Conservation (phyloP, 2,329 filamentous ascomycete species). For the Malbranchea cinnamomea region DNA sequence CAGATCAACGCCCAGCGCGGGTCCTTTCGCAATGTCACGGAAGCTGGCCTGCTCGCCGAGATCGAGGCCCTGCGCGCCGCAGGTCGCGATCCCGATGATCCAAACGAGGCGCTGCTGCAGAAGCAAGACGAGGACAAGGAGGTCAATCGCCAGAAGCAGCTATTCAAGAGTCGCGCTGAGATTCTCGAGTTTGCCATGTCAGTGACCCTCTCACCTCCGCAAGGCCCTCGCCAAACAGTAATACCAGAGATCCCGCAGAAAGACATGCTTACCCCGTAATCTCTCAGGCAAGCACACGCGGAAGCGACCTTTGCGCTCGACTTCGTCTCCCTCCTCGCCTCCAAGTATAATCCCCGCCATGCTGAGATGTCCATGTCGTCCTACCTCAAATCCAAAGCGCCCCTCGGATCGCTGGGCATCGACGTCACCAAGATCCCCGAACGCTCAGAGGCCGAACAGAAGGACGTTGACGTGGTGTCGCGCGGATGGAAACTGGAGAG, state of each 20-base stretch:
- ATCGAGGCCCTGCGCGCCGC: slow-evolving; percentile 34
- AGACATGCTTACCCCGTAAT: too few relatives aligned
- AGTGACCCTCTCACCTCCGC: slow-evolving; percentile 9
- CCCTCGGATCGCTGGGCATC: slow-evolving; percentile 58
- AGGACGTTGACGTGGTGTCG: slow-evolving; percentile 39
- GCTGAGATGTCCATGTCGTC: slow-evolving; percentile 57
- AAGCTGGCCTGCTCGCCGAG: slow-evolving; percentile 55
- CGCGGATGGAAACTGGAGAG: slow-evolving; percentile 65
- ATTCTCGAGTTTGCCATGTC: slow-evolving; percentile 31
- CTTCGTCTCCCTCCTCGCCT: slow-evolving; percentile 67
- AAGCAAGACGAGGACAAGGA: slow-evolving; percentile 18
- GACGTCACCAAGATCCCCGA: slow-evolving; percentile 50
- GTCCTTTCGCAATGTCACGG: slow-evolving; percentile 66
- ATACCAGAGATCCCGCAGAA: too few relatives aligned
- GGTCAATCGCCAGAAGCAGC: slow-evolving; percentile 24
- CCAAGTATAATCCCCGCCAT: slow-evolving; percentile 61
- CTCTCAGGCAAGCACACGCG: slow-evolving; percentile 29
- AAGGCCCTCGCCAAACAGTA: too few relatives aligned
- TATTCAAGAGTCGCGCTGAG: slow-evolving; percentile 31
- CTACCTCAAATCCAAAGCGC: slow-evolving; percentile 53
- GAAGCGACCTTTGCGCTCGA: slow-evolving; percentile 54
- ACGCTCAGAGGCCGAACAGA: slow-evolving; percentile 38
- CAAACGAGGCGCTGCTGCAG: slow-evolving; percentile 27
- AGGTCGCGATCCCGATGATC: slow-evolving; percentile 34
- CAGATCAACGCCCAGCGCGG: slow-evolving; percentile 68